These are phyloP conservation scores for Phoma sp. DNA, from an alignment of 2,329 filamentous ascomycete genomes.

Conservation along the genomic window DNA sequence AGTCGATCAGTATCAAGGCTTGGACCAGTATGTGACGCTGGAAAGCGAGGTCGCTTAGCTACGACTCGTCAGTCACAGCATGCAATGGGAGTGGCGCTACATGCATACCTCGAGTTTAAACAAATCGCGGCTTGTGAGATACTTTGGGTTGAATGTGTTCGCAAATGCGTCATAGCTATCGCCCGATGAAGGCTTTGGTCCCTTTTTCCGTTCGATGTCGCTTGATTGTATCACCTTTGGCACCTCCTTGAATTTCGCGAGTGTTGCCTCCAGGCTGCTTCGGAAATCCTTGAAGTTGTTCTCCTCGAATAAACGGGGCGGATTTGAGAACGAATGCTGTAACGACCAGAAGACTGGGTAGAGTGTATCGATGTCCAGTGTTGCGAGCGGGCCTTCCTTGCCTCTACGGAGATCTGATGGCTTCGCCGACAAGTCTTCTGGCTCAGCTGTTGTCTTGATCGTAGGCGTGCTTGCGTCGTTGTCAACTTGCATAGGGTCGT, in stretches of 20 bases:
- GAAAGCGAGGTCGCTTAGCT: conserved; percentile 94
- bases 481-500: conserved; percentile 73
- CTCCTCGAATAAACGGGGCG: conserved; percentile 78
- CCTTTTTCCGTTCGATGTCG: conserved; percentile 68
- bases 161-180: conserved; percentile 69
- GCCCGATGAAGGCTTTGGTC: conserved; percentile 67
- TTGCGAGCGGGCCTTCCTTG: conserved; percentile 55
- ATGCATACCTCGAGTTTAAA: conserved; percentile 86
- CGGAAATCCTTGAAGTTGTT: conserved; percentile 72
- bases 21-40: conserved; percentile 94
- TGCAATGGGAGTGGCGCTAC: conserved; percentile 22
- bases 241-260: conserved; percentile 77
- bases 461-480: conserved; percentile 43
- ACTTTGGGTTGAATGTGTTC: conserved; percentile 93
- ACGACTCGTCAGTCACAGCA: conserved; percentile 37
- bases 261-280: conserved; percentile 66
- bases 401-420: conserved; percentile 36
- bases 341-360: conserved; percentile 96
- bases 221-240: conserved; percentile 72
- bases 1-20: conserved; percentile 92
- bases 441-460: conserved; percentile 32
- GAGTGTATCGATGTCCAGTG: conserved; percentile 72
- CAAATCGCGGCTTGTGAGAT: conserved; percentile 94
- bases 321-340: conserved; percentile 90
- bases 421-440: conserved; percentile 47